phyloP scores from a whole-genome alignment of 257 asterid species.

The Schizonepeta tenuifolia region DNA sequence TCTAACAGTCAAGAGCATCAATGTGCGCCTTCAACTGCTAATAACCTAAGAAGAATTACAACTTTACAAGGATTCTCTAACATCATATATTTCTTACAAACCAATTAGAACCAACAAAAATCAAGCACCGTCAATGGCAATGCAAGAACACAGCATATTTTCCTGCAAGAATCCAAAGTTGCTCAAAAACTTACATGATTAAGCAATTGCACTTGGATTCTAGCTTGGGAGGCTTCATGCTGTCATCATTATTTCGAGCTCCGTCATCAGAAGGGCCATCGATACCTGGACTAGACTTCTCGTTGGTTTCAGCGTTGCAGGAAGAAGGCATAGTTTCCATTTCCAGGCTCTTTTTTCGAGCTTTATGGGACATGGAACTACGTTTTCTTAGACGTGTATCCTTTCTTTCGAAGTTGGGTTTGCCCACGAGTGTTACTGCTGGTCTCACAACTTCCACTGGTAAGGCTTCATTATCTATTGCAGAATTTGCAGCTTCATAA shows the following conservation, averaged over 20 bases:
- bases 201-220: constrained; percentile 96
- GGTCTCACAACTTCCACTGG: constrained; percentile 56
- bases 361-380: constrained; percentile 57
- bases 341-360: constrained; percentile 50
- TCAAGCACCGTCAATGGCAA: constrained; percentile 4
- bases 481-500: constrained; percentile 81
- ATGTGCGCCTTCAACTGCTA: constrained; percentile 32
- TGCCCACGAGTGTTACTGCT: constrained; percentile 46
- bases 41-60: constrained; percentile 55
- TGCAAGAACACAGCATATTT: neutral
- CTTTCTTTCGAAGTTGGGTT: constrained; percentile 53
- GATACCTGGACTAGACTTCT: constrained; percentile 44
- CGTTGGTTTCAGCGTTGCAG: constrained; percentile 40
- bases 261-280: constrained; percentile 16
- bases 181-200: constrained; percentile 59
- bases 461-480: constrained; percentile 60
- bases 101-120: constrained; percentile 47
- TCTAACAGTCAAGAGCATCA: constrained; percentile 34
- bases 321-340: constrained; percentile 48
- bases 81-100: constrained; percentile 42
- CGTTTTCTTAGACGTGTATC: constrained; percentile 49
- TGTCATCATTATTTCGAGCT: constrained; percentile 55
- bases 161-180: neutral
- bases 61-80: constrained; percentile 66
- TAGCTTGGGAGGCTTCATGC: constrained; percentile 70